phyloP scores from a whole-genome alignment of 1,284 basidiomycete species.

The Leccinum insigne region DNA sequence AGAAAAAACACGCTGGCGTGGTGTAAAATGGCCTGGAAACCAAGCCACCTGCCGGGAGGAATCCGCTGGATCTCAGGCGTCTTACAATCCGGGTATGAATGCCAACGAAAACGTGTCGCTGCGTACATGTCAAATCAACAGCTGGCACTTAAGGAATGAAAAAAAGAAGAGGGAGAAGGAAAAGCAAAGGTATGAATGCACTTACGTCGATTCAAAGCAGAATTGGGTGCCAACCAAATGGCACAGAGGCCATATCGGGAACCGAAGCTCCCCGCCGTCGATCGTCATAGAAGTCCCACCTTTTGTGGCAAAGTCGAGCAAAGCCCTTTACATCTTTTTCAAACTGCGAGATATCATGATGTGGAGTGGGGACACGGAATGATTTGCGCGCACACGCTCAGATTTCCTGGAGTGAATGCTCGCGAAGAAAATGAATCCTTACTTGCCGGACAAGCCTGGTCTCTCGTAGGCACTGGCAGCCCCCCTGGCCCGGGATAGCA shows the following conservation, averaged over 20 bases:
- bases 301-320: conserved; percentile 13
- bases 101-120: conserved; percentile 22
- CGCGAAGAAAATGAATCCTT: background rate
- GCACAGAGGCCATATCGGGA: conserved; percentile 21
- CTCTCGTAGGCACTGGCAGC: background rate
- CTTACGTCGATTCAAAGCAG: conserved; percentile 17
- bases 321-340: conserved; percentile 24
- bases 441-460: background rate
- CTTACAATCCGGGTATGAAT: conserved; percentile 3
- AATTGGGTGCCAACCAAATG: conserved; percentile 6
- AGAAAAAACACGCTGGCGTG: background rate
- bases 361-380: conserved; percentile 1
- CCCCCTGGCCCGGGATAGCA: background rate
- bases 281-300: conserved; percentile 26
- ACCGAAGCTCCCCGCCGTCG: conserved; percentile 28
- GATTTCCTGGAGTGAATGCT: background rate
- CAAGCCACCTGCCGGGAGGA: background rate
- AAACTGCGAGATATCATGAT: conserved; percentile 12
- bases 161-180: background rate
- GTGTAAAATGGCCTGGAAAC: conserved; percentile 7
- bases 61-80: conserved; percentile 1
- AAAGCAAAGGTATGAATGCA: background rate
- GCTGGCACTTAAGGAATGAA: background rate
- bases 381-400: conserved; percentile 4
- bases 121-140: conserved; percentile 27